Conservation (phyloP, 176 grass and related monocot genomes). For the Raddia guianensis region DNA sequence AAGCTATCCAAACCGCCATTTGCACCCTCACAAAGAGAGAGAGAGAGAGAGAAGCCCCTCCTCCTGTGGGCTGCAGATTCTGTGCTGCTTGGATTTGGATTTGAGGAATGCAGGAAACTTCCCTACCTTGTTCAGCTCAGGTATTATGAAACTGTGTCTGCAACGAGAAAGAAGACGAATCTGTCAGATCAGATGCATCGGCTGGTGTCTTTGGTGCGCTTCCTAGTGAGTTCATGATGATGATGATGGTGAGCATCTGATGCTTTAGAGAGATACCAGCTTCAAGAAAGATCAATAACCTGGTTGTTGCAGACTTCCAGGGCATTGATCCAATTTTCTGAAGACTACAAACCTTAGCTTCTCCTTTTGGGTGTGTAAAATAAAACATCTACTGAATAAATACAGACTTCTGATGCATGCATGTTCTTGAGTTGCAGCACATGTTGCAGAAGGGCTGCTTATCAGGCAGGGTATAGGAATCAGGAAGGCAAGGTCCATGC, state of each 20-base stretch:
- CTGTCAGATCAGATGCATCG: constrained; percentile 29
- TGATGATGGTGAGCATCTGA: constrained; percentile 46
- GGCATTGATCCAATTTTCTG: not conserved
- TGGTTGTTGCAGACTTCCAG: not conserved
- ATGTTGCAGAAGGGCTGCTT: constrained; percentile 61
- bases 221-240: constrained; percentile 33
- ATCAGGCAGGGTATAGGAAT: constrained; percentile 14
- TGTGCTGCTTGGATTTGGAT: constrained; percentile 4
- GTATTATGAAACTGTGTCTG: not conserved
- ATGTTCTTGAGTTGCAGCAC: constrained; percentile 34
- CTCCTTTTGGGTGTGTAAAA: not conserved
- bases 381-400: not conserved
- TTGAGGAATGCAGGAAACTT: constrained; percentile 23
- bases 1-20: not conserved
- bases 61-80: constrained; percentile 32
- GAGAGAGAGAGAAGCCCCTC: not conserved
- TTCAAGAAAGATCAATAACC: constrained; percentile 3
- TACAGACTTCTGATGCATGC: constrained; percentile 25
- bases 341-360: constrained; percentile 8
- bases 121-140: not conserved
- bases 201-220: constrained; percentile 21
- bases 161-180: constrained; percentile 35
- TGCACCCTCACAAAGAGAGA: not conserved
- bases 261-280: constrained; percentile 30
- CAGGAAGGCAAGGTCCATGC: not conserved